These are phyloP conservation scores for Saccharomycopsis olivae DNA, from an alignment of 805 yeast genomes.

Conservation along the genomic window DNA sequence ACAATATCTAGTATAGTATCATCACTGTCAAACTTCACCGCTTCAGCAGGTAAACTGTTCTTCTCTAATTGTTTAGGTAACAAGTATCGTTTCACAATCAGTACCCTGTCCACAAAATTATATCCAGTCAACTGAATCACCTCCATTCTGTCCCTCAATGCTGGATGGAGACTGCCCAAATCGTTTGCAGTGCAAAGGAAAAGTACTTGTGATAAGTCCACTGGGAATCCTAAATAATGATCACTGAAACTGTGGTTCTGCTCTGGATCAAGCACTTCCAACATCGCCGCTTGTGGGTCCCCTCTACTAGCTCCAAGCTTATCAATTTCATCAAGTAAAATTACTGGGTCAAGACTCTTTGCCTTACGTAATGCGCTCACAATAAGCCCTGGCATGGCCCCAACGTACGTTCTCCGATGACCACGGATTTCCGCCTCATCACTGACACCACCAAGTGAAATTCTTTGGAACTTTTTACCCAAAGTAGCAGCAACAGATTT, in stretches of 20 bases:
- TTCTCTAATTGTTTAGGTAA: conserved; percentile 65
- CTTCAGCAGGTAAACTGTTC: conserved; percentile 43
- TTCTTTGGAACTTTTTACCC: conserved; percentile 64
- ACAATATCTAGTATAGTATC: conserved; percentile 53
- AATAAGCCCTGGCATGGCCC: conserved; percentile 82
- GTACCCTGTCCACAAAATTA: conserved; percentile 63
- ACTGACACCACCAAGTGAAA: conserved; percentile 78
- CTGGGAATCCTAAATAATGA: conserved; percentile 77
- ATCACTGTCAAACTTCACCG: conserved; percentile 25
- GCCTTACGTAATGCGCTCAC: conserved; percentile 69
- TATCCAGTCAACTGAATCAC: conserved; percentile 71
- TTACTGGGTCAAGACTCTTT: conserved; percentile 72
- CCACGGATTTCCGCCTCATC: conserved; percentile 89
- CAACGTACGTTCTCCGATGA: conserved; percentile 84
- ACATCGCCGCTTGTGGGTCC: conserved; percentile 81
- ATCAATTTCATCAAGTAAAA: conserved; percentile 77
- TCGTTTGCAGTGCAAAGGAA: conserved; percentile 85
- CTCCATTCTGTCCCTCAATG: conserved; percentile 78
- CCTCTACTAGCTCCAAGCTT: conserved; percentile 61
- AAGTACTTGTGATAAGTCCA: conserved; percentile 70
- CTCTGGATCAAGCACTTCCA: conserved; percentile 86
- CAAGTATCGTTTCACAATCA: conserved; percentile 57
- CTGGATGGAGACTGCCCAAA: conserved; percentile 57
- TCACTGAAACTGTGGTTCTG: conserved; percentile 70
- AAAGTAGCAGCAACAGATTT: conserved; percentile 68